Conservation (phyloP, 2,329 filamentous ascomycete species). For the Tolypocladium amazonense region DNA sequence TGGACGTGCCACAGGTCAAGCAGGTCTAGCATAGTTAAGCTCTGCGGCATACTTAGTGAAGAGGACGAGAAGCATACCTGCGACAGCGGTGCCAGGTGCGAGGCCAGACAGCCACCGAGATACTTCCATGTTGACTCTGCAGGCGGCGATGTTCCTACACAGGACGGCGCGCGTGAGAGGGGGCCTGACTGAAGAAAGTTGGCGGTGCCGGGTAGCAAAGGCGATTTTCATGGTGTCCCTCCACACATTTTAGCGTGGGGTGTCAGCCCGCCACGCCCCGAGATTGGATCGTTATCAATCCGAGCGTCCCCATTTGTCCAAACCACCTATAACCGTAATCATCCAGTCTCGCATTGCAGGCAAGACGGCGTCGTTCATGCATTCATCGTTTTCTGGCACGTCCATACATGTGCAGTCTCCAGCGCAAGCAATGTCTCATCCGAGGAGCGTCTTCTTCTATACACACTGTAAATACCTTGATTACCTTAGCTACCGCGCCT, state of each 20-base stretch:
- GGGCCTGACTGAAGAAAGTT: background rate
- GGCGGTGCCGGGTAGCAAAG: background rate
- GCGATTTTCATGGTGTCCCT: background rate
- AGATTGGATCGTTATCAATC: background rate
- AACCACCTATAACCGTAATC: background rate
- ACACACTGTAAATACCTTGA: background rate
- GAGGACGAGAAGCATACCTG: background rate
- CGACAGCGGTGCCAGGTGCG: background rate
- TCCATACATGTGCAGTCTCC: background rate
- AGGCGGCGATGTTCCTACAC: background rate
- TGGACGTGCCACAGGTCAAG: conserved; percentile 36
- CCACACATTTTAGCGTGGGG: background rate
- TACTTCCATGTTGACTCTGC: background rate
- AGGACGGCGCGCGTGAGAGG: background rate
- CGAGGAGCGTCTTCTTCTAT: background rate
- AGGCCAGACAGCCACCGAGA: background rate
- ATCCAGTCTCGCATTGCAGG: background rate
- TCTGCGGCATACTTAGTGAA: background rate
- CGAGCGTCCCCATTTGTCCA: background rate
- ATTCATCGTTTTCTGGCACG: too few relatives aligned
- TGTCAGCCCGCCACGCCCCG: background rate
- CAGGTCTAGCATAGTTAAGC: conserved; percentile 15
- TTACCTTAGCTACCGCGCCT: background rate
- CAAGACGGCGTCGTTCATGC: background rate
- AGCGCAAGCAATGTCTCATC: background rate